A percentile compares a stretch with the other conserved stretches of the same genome.
Conservation (phyloP, 2,329 filamentous ascomycete genomes). For the Fusarium mexicanum region DNA sequence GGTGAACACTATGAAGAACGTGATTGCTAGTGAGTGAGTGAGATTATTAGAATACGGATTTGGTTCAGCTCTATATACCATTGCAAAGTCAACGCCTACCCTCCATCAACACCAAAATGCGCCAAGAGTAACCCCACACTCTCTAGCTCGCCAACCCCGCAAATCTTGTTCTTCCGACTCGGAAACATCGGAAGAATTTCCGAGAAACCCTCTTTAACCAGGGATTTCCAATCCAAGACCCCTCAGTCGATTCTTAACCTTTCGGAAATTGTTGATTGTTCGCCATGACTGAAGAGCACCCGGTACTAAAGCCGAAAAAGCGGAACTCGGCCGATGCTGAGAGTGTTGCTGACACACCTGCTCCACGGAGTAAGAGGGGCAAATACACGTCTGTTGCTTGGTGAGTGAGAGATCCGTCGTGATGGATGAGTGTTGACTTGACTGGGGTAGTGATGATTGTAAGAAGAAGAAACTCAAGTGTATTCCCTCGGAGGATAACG, state of each 20-base stretch:
- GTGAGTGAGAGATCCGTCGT: slow-evolving; percentile 31
- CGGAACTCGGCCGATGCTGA: slow-evolving; percentile 22
- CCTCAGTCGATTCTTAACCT: not conserved
- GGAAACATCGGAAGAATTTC: slow-evolving; percentile 35
- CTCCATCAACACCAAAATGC: not conserved
- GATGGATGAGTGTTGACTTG: not conserved
- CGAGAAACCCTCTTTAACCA: slow-evolving; percentile 6
- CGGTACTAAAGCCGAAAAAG: slow-evolving; percentile 21
- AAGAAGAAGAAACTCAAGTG: slow-evolving; percentile 56
- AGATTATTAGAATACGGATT: not conserved
- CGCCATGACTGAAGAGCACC: not conserved
- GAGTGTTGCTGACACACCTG: not conserved
- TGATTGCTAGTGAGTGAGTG: not conserved
- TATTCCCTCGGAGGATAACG: slow-evolving; percentile 39
- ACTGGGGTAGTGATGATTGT: slow-evolving; percentile 48
- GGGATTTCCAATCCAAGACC: not conserved
- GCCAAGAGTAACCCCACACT: not conserved
- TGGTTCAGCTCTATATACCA: not conserved
- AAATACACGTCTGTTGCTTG: slow-evolving; percentile 52
- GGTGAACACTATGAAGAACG: not conserved
- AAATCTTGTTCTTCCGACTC: not conserved
- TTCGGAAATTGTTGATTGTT: slow-evolving; percentile 6
- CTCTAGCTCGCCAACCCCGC: not conserved
- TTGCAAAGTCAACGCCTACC: not conserved
- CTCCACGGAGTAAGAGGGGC: slow-evolving; percentile 44